Percentiles rank a stretch among this genome's conserved stretches.
Conservation (phyloP, 306 rosid species). For the Elaeagnus macrophylla region DNA sequence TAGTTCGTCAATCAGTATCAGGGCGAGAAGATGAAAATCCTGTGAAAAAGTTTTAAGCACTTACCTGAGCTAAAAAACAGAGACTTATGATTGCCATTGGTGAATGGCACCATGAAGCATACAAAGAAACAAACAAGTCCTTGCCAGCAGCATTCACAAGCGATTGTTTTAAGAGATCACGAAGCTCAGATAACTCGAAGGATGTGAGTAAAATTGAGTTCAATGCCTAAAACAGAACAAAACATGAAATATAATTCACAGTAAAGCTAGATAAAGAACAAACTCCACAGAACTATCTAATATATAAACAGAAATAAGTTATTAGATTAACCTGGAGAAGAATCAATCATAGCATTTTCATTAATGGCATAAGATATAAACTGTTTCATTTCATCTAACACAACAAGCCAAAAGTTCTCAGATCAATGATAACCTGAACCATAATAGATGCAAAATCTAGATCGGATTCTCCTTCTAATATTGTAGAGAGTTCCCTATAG, state of each 20-base stretch:
- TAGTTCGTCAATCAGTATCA: too few relatives aligned
- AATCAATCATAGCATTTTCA: too few relatives aligned
- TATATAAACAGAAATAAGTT: too few relatives aligned
- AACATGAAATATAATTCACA: constrained; percentile 14
- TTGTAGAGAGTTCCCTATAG: constrained; percentile 78
- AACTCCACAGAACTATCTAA: neutral
- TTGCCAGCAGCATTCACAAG: constrained; percentile 72
- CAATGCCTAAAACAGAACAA: constrained; percentile 59
- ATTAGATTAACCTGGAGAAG: too few relatives aligned
- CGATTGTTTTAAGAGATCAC: constrained; percentile 71
- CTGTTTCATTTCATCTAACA: too few relatives aligned
- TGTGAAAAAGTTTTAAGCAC: neutral
- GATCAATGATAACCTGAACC: constrained; percentile 76
- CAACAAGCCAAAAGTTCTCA: too few relatives aligned
- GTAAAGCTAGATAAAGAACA: neutral
- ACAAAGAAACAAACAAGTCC: constrained; percentile 75
- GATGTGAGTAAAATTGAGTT: constrained; percentile 96
- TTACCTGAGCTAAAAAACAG: constrained; percentile 87
- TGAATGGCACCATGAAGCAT: constrained; percentile 99
- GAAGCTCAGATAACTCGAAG: constrained; percentile 68
- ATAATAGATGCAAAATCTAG: constrained; percentile 83
- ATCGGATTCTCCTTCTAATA: constrained; percentile 75
- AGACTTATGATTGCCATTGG: constrained; percentile 98
- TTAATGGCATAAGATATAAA: too few relatives aligned
- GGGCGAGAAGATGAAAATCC: too few relatives aligned